Percentiles rank a stretch among this genome's conserved stretches.
phyloP scores from a whole-genome alignment of 352 stramenopile genomes.

The Globisporangium paroecandrum region DNA sequence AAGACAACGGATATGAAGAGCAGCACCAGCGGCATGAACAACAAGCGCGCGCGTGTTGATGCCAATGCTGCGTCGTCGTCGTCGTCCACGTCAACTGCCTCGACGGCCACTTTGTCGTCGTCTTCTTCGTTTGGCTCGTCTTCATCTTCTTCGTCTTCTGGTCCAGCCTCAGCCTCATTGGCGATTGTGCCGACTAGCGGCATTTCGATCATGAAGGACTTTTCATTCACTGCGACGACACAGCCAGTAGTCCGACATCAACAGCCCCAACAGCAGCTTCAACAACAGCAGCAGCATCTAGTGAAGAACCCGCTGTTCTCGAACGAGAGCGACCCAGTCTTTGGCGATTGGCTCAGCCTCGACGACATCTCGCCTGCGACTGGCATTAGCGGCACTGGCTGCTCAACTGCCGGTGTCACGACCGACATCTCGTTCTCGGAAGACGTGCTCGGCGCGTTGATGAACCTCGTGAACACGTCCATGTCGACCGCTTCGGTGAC shows the following conservation, averaged over 20 bases:
- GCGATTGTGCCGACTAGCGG: neutral
- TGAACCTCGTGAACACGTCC: conserved; percentile 33
- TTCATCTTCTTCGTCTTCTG: neutral
- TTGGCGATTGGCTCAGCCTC: conserved; percentile 15
- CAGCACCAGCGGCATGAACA: conserved; percentile 13
- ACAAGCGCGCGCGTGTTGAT: conserved; percentile 14
- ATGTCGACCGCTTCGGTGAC: conserved; percentile 24
- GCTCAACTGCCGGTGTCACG: conserved; percentile 1
- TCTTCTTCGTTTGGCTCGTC: neutral
- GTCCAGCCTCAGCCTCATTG: neutral
- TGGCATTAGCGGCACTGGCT: conserved; percentile 7
- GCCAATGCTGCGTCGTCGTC: neutral
- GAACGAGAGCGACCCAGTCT: conserved; percentile 11
- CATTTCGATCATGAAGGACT: neutral
- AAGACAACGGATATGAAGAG: neutral
- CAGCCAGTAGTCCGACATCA: neutral
- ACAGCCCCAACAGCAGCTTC: neutral
- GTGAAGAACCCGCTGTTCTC: conserved; percentile 18
- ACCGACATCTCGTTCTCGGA: conserved; percentile 22
- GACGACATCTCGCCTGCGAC: conserved; percentile 7
- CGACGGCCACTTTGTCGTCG: neutral
- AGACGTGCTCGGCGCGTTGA: conserved; percentile 31
- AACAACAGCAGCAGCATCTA: neutral
- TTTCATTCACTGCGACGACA: neutral
- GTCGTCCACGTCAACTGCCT: neutral